Conservation (phyloP, 2,329 filamentous ascomycete genomes). For the Aspergillus viridinutans region DNA sequence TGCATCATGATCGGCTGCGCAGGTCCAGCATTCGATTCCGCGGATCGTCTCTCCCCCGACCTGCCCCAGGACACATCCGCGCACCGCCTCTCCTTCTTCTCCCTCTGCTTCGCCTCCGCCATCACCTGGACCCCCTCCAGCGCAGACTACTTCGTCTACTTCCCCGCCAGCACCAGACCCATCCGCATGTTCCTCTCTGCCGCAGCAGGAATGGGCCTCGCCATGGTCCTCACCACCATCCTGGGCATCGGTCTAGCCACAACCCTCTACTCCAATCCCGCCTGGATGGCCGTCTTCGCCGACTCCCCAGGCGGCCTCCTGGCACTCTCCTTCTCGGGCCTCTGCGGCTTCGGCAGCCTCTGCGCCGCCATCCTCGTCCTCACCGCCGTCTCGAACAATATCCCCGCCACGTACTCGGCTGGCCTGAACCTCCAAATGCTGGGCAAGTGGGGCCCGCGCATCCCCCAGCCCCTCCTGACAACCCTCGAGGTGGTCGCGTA, state of each 20-base stretch:
- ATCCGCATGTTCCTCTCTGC: conserved; percentile 34
- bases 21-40: conserved; percentile 30
- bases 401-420: conserved; percentile 41
- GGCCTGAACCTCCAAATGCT: conserved; percentile 41
- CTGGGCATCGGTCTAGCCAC: conserved; percentile 41
- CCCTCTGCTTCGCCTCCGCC: conserved; percentile 29
- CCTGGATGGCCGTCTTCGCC: conserved; percentile 29
- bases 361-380: conserved; percentile 40
- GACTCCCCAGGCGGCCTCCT: conserved; percentile 31
- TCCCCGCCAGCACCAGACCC: conserved; percentile 30
- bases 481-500: conserved; percentile 40
- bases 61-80: conserved; percentile 22
- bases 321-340: conserved; percentile 29
- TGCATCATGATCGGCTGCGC: conserved; percentile 38
- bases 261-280: conserved; percentile 21
- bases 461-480: conserved; percentile 41
- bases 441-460: conserved; percentile 28
- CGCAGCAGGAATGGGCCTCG: conserved; percentile 28
- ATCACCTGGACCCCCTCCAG: conserved; percentile 31
- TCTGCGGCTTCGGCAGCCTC: conserved; percentile 40
- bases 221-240: conserved; percentile 30
- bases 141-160: conserved; percentile 43
- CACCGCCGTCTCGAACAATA: conserved; percentile 40
- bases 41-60: conserved; percentile 16
- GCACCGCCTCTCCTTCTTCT: conserved; percentile 32